Conservation (phyloP, 805 yeast species). For the Candida coleopterorum region DNA sequence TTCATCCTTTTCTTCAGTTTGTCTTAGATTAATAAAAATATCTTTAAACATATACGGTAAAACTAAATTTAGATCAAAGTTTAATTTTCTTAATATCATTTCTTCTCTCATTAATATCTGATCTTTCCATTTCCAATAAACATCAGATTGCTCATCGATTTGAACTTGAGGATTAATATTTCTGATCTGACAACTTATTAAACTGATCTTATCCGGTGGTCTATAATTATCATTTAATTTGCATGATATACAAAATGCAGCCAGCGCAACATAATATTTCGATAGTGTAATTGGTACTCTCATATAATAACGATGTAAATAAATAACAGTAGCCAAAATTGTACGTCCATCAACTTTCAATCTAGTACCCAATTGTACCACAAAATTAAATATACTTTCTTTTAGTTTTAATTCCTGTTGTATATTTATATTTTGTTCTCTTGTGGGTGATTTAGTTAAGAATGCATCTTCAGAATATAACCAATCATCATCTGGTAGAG, state of each 20-base stretch:
- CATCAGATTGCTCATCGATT: conserved; percentile 35
- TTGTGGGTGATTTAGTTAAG: conserved; percentile 26
- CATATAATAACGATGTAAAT: conserved; percentile 36
- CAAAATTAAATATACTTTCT: conserved; percentile 35
- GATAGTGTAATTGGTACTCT: conserved; percentile 38
- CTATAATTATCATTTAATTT: conserved; percentile 39
- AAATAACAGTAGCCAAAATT: conserved; percentile 39
- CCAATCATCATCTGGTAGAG: conserved; percentile 25
- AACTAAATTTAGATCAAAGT: conserved; percentile 36
- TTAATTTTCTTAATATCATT: conserved; percentile 31
- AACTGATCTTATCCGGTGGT: conserved; percentile 40
- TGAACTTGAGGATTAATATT: conserved; percentile 18
- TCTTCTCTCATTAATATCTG: conserved; percentile 41
- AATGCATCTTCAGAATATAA: conserved; percentile 32
- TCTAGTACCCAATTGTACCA: conserved; percentile 30
- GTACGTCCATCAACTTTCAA: conserved; percentile 38
- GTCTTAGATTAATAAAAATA: conserved; percentile 11
- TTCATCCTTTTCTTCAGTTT: too few relatives aligned
- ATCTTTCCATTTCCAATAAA: conserved; percentile 44
- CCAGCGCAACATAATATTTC: conserved; percentile 40
- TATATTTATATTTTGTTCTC: conserved; percentile 22
- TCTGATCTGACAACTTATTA: conserved; percentile 24
- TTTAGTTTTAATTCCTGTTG: conserved; percentile 35
- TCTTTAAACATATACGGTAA: conserved; percentile 36
- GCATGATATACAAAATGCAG: conserved; percentile 40